Evolutionary conservation across 805 yeast genomes (phyloP).

Genomic region (Zygoascus biomembranicola): DNA sequence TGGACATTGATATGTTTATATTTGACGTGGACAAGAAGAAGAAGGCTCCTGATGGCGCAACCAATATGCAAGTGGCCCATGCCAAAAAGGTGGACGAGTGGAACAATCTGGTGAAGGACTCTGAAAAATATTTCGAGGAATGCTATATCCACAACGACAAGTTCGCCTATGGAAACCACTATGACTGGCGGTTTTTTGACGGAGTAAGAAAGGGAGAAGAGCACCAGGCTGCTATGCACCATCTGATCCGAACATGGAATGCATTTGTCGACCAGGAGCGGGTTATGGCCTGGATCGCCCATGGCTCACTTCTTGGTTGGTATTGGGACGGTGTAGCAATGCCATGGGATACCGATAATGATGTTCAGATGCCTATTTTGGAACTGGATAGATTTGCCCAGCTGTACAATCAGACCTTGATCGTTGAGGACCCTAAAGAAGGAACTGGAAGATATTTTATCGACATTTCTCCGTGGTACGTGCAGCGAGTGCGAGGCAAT

Average conservation of each 20-base stretch:
- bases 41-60: constrained; percentile 2
- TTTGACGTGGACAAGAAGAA: constrained; percentile 10
- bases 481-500: constrained; percentile 39
- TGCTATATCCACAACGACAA: constrained; percentile 14
- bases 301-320: constrained; percentile 45
- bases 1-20: constrained; percentile 11
- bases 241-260: constrained; percentile 38
- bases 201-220: constrained; percentile 31
- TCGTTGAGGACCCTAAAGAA: constrained; percentile 37
- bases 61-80: constrained; percentile 7
- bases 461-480: constrained; percentile 42
- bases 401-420: constrained; percentile 39
- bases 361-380: constrained; percentile 43
- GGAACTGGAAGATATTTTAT: constrained; percentile 38
- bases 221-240: constrained; percentile 40
- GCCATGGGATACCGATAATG: constrained; percentile 47
- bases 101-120: constrained; percentile 1
- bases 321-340: constrained; percentile 40
- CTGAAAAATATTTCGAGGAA: constrained; percentile 19
- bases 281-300: constrained; percentile 40
- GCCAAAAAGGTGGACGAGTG: constrained; percentile 13
- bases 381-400: constrained; percentile 40
- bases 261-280: constrained; percentile 37
- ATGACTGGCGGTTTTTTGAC: constrained; percentile 64
- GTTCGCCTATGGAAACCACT: constrained; percentile 28